Evolutionary conservation across 2,329 filamentous ascomycete species (phyloP), one percentile per base, ranked within the genome.

Genomic region (Davidsoniella australis): DNA sequence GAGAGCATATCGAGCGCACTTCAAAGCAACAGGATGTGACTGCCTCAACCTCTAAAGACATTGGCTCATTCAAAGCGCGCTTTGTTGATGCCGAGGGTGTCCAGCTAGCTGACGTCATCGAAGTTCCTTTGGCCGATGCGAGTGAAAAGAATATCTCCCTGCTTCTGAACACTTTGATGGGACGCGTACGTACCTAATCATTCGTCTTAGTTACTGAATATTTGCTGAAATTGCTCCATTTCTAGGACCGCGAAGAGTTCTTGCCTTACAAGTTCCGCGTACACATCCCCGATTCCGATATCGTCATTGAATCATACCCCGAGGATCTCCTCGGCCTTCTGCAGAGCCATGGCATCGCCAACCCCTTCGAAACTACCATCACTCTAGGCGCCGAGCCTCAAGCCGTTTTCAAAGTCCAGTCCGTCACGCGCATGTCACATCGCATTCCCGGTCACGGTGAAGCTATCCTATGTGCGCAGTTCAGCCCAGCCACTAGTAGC

Each of bases 401-500:
- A 63, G 86, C 89, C 18, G 83, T 96, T 0, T 96, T 95, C 69
- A 80, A 82, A 58, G 91, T 96, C 20, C 87, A 91, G 58, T 83
- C 86, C 9, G 87, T 95, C 40, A 89, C 88, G 45, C 76, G 91
- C 63, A 89, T 91, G 67, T 83, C 88, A 5, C 84, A 88, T 53
- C 80, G 80, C 48, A 93, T 96, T 56, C 80, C 82, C 3, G 91
- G 91, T 10, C 91, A 98, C 64, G 88, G 87, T 38, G 84, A 94
- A 62, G 80, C 88, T 2, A 96, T 96, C 57, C 70, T 96, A 18
- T 76, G 84, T 26, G 81, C 84, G 2, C 79, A 88, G 38, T 96
- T 95, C 63, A 91, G 84, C 0, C 89, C 89, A 0, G 73, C 75
- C 37, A 78, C 75, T 5, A 89, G 84, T 23, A 78, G 78, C 9